Evolutionary conservation across 2,329 filamentous ascomycete genomes (phyloP), one percentile per base, ranked within the genome.

Genomic region (Colletotrichum cereale): DNA sequence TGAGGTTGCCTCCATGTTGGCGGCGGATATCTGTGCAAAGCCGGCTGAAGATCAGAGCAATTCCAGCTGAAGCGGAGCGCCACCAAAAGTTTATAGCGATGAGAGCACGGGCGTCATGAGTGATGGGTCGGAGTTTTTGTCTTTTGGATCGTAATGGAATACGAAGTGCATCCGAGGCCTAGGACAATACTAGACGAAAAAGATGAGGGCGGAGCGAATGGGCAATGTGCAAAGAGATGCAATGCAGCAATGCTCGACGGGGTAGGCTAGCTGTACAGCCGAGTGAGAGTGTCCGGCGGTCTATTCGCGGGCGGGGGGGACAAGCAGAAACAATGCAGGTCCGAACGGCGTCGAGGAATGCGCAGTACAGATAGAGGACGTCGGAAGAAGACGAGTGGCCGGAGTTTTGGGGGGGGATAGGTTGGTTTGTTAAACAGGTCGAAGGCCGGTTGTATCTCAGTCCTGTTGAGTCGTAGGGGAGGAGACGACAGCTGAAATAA

Each of bases 1-100:
- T 58, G 80, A 80, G 60, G 81, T 79, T 62, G 78, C 81, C 57
- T 80, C 81, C 82, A 83, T 83, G 71, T 63, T 75, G 67, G 61
- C 57, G 64, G 58, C 24, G 53, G 24, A 40, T 48, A 67, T 58
- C 42, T 69, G 65, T 64, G 65, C 69, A 69, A 58, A 66, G 48
- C 55, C 56, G 62, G 67, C 66, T 66, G 61, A 66, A 62, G 21
- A 3, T 57, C 44, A 29, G 50, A 61, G 34, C 66, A 66, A 62
- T 60, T 50, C 44, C 66, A 62, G 61, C 67, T 71, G 66, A 71
- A 71, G 40, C 56, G 67, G 57, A 60, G 55, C 42, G 67, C 61
- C 67, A 62, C 66, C 48, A 62, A 57, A 62, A 29, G 67, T 70
- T 72, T 72, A 72, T 71, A 72, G 61, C 56, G 61, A 71, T 42